These are phyloP conservation scores for Xylaria arbuscula DNA, from an alignment of 2,329 filamentous ascomycete genomes.

Conservation along the genomic window DNA sequence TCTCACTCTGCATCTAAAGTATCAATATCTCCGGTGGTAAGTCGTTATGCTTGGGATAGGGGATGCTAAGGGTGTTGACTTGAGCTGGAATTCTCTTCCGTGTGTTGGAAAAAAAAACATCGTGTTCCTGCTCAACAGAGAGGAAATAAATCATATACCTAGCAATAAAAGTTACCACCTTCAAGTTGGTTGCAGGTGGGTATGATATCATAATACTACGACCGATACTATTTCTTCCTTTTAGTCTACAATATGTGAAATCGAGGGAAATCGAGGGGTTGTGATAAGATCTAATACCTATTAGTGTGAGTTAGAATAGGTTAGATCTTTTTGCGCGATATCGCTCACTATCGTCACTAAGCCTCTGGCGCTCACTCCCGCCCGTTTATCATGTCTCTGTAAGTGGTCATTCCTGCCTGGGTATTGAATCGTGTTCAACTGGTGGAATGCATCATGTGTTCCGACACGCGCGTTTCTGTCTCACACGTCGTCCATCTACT, in stretches of 20 bases:
- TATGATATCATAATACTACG: not conserved
- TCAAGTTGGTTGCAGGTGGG: too few relatives aligned
- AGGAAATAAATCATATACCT: too few relatives aligned
- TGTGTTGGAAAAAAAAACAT: too few relatives aligned
- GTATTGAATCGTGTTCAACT: not conserved
- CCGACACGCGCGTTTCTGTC: constrained; percentile 35
- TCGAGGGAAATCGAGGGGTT: not conserved
- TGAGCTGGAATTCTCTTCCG: too few relatives aligned
- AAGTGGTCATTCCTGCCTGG: constrained; percentile 6
- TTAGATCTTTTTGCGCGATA: constrained; percentile 10
- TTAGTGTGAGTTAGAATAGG: not conserved
- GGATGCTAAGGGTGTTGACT: too few relatives aligned
- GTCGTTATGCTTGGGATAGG: too few relatives aligned
- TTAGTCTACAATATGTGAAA: not conserved
- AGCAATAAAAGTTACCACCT: too few relatives aligned
- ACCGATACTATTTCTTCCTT: not conserved
- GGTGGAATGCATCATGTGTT: constrained; percentile 48
- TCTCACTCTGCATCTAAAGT: too few relatives aligned
- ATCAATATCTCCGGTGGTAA: too few relatives aligned
- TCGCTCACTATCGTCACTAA: constrained; percentile 19
- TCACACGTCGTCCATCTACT: constrained; percentile 25
- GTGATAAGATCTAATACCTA: not conserved
- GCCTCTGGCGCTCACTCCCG: not conserved
- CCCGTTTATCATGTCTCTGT: constrained; percentile 24
- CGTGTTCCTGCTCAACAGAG: too few relatives aligned